phyloP scores from a whole-genome alignment of 2,329 filamentous ascomycete genomes.

The Tolypocladium tropicale region DNA sequence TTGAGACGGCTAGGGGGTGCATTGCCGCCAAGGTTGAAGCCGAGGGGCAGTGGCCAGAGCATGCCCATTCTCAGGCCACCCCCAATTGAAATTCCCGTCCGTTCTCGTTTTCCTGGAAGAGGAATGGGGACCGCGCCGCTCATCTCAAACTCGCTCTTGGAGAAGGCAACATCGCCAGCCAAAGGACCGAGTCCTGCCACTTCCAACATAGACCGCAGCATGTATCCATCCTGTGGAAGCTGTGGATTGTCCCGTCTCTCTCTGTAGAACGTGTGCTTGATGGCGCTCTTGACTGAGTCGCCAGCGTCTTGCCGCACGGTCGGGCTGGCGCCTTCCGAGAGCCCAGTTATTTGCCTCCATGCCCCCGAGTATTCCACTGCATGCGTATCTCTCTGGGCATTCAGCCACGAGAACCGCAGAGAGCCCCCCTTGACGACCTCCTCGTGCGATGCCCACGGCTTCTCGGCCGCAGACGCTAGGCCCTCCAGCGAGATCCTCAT shows the following conservation, averaged over 20 bases:
- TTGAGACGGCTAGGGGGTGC: conserved; percentile 70
- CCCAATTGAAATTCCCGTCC: conserved; percentile 73
- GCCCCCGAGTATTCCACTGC: conserved; percentile 70
- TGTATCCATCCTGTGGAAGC: conserved; percentile 72
- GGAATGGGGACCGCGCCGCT: conserved; percentile 65
- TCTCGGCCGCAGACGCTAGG: conserved; percentile 73
- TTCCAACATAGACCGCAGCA: conserved; percentile 68
- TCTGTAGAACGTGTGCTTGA: conserved; percentile 70
- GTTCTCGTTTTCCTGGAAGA: conserved; percentile 55
- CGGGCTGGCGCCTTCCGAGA: conserved; percentile 66
- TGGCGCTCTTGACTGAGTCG: conserved; percentile 79
- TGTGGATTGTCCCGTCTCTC: conserved; percentile 79
- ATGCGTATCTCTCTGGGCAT: conserved; percentile 54
- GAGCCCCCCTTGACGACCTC: conserved; percentile 73
- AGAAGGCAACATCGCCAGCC: conserved; percentile 85
- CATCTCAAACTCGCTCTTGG: conserved; percentile 80
- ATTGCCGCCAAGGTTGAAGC: conserved; percentile 36
- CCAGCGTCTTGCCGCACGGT: conserved; percentile 78
- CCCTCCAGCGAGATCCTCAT: conserved; percentile 69
- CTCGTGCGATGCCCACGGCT: conserved; percentile 90
- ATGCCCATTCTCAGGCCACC: conserved; percentile 73
- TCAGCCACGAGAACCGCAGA: conserved; percentile 67
- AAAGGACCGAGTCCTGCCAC: conserved; percentile 80
- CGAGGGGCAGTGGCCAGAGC: conserved; percentile 69
- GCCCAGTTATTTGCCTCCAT: conserved; percentile 82